A percentile compares a stretch with the other conserved stretches of the same genome.
These are phyloP conservation scores for Cochlearia excelsa DNA, from an alignment of 345 rosid genomes.

Conservation along the genomic window DNA sequence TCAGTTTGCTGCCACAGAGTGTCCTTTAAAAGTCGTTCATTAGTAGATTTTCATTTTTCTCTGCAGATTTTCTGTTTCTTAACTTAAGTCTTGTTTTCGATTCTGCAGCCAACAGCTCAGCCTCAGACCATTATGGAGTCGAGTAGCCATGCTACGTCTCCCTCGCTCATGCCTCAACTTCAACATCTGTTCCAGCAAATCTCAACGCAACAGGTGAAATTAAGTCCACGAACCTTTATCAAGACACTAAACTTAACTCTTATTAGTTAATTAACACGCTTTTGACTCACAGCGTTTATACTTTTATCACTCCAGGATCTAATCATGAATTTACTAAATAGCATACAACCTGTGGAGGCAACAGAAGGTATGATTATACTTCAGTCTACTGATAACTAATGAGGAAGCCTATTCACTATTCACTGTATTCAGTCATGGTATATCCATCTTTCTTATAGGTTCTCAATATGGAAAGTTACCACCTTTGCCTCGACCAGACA, in stretches of 20 bases:
- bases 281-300: background rate
- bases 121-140: constrained; percentile 57
- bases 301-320: constrained; percentile 60
- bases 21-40: constrained; percentile 1
- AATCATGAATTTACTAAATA: constrained; percentile 57
- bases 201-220: constrained; percentile 76
- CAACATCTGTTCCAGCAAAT: constrained; percentile 89
- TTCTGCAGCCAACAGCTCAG: constrained; percentile 53
- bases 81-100: constrained; percentile 22
- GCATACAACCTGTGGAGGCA: constrained; percentile 61
- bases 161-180: constrained; percentile 66
- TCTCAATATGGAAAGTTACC: constrained; percentile 86
- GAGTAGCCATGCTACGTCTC: constrained; percentile 38
- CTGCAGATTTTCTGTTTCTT: background rate
- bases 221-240: background rate
- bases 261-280: constrained; percentile 1
- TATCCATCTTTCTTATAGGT: constrained; percentile 42
- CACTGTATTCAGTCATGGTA: background rate
- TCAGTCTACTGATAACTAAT: background rate
- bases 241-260: constrained; percentile 13
- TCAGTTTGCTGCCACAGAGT: constrained; percentile 20
- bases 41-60: background rate
- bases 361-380: constrained; percentile 58
- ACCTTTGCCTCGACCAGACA: constrained; percentile 65
- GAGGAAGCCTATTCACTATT: background rate